Evolutionary conservation across 176 grass and related monocot genomes (phyloP).

Genomic region (Secale cereale): DNA sequence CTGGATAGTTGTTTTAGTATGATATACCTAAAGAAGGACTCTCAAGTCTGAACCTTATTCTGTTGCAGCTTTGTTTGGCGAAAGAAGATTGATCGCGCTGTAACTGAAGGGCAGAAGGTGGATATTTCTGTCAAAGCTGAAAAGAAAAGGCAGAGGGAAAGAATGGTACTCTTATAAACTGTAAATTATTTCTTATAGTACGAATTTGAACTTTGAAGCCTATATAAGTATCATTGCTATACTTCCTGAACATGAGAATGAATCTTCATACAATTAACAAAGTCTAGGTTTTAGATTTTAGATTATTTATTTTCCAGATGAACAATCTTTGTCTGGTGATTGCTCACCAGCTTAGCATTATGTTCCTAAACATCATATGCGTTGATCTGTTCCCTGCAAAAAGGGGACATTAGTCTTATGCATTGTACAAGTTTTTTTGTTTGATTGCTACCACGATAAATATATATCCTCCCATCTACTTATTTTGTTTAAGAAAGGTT

Average conservation of each 20-base stretch:
- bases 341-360: background rate
- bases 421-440: background rate
- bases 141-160: constrained; percentile 81
- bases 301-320: background rate
- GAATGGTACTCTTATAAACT: constrained; percentile 60
- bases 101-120: constrained; percentile 67
- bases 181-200: constrained; percentile 11
- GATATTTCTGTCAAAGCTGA: constrained; percentile 93
- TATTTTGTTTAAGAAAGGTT: constrained; percentile 8
- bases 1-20: background rate
- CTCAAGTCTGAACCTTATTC: constrained; percentile 13
- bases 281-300: background rate
- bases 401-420: background rate
- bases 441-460: background rate
- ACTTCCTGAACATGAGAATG: background rate
- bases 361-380: background rate
- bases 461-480: background rate
- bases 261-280: background rate
- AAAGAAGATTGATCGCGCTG: constrained; percentile 96
- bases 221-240: background rate
- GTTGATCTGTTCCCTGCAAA: background rate
- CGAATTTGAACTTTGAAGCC: background rate
- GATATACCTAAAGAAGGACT: constrained; percentile 11
- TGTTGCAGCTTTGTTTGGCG: constrained; percentile 85
- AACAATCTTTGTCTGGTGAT: background rate